Percentiles rank a stretch among this genome's conserved stretches.
These are phyloP conservation scores for Aspergillus tanneri DNA, from an alignment of 2,329 filamentous ascomycete genomes.

Conservation along the genomic window DNA sequence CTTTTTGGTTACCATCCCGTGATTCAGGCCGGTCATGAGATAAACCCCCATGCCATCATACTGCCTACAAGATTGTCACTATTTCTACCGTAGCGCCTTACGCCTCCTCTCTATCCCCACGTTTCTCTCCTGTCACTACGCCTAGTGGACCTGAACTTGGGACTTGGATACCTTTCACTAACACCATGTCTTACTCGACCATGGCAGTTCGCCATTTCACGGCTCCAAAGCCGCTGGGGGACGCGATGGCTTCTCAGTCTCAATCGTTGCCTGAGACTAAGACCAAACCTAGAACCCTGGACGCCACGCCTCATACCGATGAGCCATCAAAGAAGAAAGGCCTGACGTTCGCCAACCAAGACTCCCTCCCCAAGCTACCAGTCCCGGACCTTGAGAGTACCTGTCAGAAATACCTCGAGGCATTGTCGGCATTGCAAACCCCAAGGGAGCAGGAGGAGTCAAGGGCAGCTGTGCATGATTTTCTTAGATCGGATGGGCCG, in stretches of 20 bases:
- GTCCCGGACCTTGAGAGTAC: slow-evolving; percentile 83
- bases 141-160: slow-evolving; percentile 48
- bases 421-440: slow-evolving; percentile 77
- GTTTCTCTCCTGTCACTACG: slow-evolving; percentile 72
- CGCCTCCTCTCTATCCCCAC: slow-evolving; percentile 82
- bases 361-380: slow-evolving; percentile 84
- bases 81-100: slow-evolving; percentile 87
- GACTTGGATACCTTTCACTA: slow-evolving; percentile 39
- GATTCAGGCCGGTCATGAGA: slow-evolving; percentile 38
- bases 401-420: slow-evolving; percentile 74
- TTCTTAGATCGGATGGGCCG: slow-evolving; percentile 76
- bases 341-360: slow-evolving; percentile 86
- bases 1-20: slow-evolving; percentile 13
- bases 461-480: slow-evolving; percentile 75
- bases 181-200: slow-evolving; percentile 59
- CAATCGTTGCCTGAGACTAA: slow-evolving; percentile 27
- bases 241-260: slow-evolving; percentile 57
- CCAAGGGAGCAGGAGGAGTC: slow-evolving; percentile 81
- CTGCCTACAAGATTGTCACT: slow-evolving; percentile 83
- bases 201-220: slow-evolving; percentile 70
- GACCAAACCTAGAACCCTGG: slow-evolving; percentile 18
- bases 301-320: slow-evolving; percentile 9
- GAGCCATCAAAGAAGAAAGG: slow-evolving; percentile 59
- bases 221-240: slow-evolving; percentile 69
- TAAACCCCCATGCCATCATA: slow-evolving; percentile 69